A percentile compares a stretch with the other conserved stretches of the same genome.
These are phyloP conservation scores for Chaetoscypha palmicola DNA, from an alignment of 2,329 filamentous ascomycete genomes.

Conservation along the genomic window DNA sequence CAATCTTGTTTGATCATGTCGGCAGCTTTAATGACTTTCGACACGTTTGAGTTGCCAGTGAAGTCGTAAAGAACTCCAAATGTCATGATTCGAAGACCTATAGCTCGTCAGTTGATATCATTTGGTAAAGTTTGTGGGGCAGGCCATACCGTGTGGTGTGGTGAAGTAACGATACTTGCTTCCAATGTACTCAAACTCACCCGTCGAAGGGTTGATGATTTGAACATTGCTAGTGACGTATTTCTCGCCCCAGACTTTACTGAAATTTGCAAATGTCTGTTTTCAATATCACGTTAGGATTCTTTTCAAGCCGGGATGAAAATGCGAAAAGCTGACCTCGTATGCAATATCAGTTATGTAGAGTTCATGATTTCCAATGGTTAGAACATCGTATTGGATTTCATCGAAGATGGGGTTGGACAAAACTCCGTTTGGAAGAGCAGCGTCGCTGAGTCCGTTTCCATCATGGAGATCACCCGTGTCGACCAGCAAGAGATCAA, in stretches of 20 bases:
- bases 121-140: neutral
- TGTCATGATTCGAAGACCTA: conserved; percentile 24
- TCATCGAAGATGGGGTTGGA: conserved; percentile 79
- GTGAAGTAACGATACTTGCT: conserved; percentile 82
- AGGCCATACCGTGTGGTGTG: conserved; percentile 64
- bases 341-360: conserved; percentile 63
- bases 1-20: conserved; percentile 74
- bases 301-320: neutral
- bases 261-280: conserved; percentile 59
- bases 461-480: conserved; percentile 89
- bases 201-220: conserved; percentile 65
- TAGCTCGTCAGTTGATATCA: neutral
- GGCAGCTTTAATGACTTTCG: conserved; percentile 68
- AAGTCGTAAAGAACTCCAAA: conserved; percentile 93
- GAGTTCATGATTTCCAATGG: conserved; percentile 83
- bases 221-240: conserved; percentile 94
- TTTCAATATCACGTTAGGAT: neutral
- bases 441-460: conserved; percentile 86
- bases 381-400: conserved; percentile 75
- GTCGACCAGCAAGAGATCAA: conserved; percentile 78
- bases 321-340: conserved; percentile 11
- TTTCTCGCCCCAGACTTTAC: conserved; percentile 61
- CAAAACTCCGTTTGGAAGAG: conserved; percentile 78
- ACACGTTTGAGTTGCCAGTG: conserved; percentile 82
- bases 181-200: conserved; percentile 66